phyloP scores from a whole-genome alignment of 306 rosid species.

The Arachis stenosperma region DNA sequence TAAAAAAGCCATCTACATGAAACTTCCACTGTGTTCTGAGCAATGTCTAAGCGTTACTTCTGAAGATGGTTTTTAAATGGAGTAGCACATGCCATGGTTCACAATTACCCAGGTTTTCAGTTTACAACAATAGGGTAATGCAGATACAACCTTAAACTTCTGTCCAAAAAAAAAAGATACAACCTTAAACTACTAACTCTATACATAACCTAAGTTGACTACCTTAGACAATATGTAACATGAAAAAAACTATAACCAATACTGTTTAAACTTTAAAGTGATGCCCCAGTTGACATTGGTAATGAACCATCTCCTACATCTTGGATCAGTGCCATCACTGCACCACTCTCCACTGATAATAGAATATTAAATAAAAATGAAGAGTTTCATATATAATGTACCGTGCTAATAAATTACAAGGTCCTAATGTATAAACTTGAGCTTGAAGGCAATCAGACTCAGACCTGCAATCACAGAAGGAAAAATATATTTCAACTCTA shows the following conservation, averaged over 20 bases:
- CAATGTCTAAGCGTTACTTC: neutral
- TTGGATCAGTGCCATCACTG: conserved; percentile 8
- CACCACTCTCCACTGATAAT: conserved; percentile 26
- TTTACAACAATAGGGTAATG: neutral
- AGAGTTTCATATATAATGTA: conserved; percentile 31
- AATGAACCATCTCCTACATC: conserved; percentile 19
- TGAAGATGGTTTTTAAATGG: neutral
- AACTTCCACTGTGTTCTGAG: neutral
- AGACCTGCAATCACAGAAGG: conserved; percentile 20
- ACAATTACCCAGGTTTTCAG: conserved; percentile 17
- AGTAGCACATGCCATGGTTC: neutral
- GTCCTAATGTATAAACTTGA: neutral
- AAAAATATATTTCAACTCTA: conserved; percentile 13
- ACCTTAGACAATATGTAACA: neutral
- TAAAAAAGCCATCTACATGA: too few species aligned
- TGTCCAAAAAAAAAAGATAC: neutral
- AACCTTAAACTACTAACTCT: conserved; percentile 8
- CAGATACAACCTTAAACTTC: neutral
- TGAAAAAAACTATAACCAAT: neutral
- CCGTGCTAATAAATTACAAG: conserved; percentile 24
- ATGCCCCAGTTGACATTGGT: neutral
- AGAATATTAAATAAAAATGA: conserved; percentile 31
- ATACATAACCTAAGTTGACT: conserved; percentile 1
- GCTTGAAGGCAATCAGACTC: conserved; percentile 4
- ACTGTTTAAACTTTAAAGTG: neutral